Evolutionary conservation across 2,329 filamentous ascomycete genomes (phyloP).

Genomic region (Chaetomiaceae sp.): DNA sequence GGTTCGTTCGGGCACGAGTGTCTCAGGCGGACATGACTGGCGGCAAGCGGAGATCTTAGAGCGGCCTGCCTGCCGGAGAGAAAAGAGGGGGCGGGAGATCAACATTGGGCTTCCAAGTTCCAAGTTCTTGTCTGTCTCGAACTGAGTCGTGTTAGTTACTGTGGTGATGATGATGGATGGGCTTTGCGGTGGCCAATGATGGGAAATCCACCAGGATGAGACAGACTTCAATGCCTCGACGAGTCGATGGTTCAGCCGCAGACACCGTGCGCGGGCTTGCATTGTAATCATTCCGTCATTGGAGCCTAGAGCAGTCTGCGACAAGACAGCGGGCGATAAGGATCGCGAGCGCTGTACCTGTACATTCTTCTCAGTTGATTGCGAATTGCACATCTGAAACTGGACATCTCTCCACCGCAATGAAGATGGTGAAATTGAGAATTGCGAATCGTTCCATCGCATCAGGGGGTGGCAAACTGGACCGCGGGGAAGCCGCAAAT

Average conservation of each 20-base stretch:
- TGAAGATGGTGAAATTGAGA: too few relatives aligned
- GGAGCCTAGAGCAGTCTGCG: background rate
- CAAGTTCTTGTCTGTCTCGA: slow-evolving; percentile 7
- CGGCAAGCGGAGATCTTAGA: background rate
- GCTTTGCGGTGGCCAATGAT: background rate
- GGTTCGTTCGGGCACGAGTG: slow-evolving; percentile 13
- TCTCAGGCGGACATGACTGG: slow-evolving; percentile 18
- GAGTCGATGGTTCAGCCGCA: too few relatives aligned
- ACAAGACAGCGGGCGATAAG: too few relatives aligned
- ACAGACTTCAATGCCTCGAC: too few relatives aligned
- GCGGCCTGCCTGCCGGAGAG: background rate
- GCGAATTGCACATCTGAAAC: background rate
- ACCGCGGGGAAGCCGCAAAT: slow-evolving; percentile 6
- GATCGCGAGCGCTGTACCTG: background rate
- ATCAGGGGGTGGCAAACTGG: background rate
- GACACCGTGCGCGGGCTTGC: too few relatives aligned
- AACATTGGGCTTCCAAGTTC: too few relatives aligned
- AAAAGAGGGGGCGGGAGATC: slow-evolving; percentile 9
- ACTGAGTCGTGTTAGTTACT: background rate
- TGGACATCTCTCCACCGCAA: background rate
- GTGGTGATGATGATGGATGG: background rate
- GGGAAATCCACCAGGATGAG: slow-evolving; percentile 5
- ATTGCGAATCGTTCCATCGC: too few relatives aligned
- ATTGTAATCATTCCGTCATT: too few relatives aligned
- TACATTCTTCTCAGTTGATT: too few relatives aligned